A percentile compares a stretch with the other conserved stretches of the same genome.
These are phyloP conservation scores for Rhodomyrtus tomentosa DNA, from an alignment of 345 rosid genomes.

Conservation along the genomic window DNA sequence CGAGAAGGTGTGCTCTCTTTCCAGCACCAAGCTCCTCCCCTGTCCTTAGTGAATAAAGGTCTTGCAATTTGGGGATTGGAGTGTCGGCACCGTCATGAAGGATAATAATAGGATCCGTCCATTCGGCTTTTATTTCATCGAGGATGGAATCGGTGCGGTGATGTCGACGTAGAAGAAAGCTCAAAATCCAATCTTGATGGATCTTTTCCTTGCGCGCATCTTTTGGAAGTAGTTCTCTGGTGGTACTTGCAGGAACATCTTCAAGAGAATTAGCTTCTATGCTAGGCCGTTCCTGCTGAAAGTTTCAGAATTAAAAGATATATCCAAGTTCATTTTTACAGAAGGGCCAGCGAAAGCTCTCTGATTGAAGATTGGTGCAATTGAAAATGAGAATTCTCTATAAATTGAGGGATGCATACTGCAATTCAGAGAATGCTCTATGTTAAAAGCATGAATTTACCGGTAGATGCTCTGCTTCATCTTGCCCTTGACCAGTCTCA, in stretches of 20 bases:
- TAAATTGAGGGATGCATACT: background rate
- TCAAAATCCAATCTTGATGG: conserved; percentile 1
- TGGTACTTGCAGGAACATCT: background rate
- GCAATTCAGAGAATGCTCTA: conserved; percentile 1
- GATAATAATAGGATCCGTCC: background rate
- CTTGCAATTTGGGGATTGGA: background rate
- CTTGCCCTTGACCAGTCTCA: conserved; percentile 13
- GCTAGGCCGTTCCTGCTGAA: background rate
- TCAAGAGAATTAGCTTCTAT: background rate
- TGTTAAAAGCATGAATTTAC: conserved; percentile 8
- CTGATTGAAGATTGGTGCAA: background rate
- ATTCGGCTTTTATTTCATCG: background rate
- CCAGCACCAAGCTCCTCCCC: background rate
- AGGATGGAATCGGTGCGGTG: background rate
- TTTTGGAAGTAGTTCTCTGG: background rate
- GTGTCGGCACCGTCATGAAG: background rate
- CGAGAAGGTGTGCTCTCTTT: background rate
- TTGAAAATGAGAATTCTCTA: background rate
- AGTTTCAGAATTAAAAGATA: background rate
- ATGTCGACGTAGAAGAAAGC: background rate
- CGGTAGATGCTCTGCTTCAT: conserved; percentile 16
- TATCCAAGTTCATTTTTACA: background rate
- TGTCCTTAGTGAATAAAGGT: background rate
- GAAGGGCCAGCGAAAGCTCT: background rate
- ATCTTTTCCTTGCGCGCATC: conserved; percentile 9